Evolutionary conservation across 345 rosid genomes (phyloP), one percentile per base, ranked within the genome.

Genomic region (Bruguiera parviflora): DNA sequence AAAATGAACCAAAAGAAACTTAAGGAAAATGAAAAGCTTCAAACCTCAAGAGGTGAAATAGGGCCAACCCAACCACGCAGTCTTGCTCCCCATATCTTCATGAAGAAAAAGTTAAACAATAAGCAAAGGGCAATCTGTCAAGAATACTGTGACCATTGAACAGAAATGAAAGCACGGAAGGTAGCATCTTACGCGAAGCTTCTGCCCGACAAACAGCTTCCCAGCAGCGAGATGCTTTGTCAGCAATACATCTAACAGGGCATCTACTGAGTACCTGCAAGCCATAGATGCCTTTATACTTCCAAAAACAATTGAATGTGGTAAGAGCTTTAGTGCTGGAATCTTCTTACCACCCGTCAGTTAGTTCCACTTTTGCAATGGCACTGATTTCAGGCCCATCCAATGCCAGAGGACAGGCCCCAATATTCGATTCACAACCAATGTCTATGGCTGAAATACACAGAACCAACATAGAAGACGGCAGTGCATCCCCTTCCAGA

Each of bases 331-430:
- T 33, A 66, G 53, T 29, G 32, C 43, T 71, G 49, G 66, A 56
- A 80, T 46, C 69, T 79, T 63, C 90, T 63, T 87, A 94, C 98
- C 98, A 94, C 75, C 97, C 95, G 85, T 94, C 98, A 66, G 89
- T 94, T 62, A 94, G 85, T 75, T 94, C 92, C 74, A 94, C 73
- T 82, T 79, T 88, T 71, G 78, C 81, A 69, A 68, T 67, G 74
- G 65, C 76, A 64, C 75, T 80, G 73, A 28, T 59, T 61, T 73
- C 83, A 70, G 78, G 68, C 64, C 81, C 82, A 73, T 67, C 71
- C 73, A 67, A 55, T 76, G 74, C 68, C 70, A 27, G 68, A 52
- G 76, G 65, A 71, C 53, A 62, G 74, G 65, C 66, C 71, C 78
- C 82, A 43, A 47, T 75, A 58, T 80, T 75, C 29, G 67, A 77